These are phyloP conservation scores for Claviceps quebecensis DNA, from an alignment of 2,329 filamentous ascomycete genomes.

Conservation along the genomic window DNA sequence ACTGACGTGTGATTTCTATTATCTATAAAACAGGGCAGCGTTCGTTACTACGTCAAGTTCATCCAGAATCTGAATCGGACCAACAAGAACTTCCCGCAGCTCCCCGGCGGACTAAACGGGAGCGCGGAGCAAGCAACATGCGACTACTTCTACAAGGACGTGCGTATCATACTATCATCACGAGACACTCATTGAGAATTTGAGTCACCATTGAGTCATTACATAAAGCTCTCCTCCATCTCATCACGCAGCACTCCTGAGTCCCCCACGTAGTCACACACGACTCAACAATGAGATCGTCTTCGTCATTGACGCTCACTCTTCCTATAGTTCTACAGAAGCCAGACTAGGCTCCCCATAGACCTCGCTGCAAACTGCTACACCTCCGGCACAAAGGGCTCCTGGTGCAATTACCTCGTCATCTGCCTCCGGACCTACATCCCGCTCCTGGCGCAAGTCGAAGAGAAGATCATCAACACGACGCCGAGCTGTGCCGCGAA, in stretches of 20 bases:
- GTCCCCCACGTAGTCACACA: not conserved
- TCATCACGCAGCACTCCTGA: not conserved
- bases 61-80: not conserved
- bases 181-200: too few species aligned
- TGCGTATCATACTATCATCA: not conserved
- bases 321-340: not conserved
- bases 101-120: not conserved
- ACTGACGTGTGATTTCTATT: not conserved
- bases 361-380: not conserved
- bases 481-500: not conserved
- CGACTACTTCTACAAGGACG: not conserved
- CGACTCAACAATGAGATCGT: too few species aligned
- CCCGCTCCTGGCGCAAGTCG: not conserved
- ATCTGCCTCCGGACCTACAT: not conserved
- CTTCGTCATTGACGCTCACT: too few species aligned
- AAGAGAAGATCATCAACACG: not conserved
- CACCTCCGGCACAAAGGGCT: not conserved
- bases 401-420: slow-evolving; percentile 1
- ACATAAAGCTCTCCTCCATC: too few species aligned
- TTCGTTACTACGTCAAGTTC: not conserved
- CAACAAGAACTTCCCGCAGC: not conserved
- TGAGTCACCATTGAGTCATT: too few species aligned
- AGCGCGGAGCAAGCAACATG: not conserved
- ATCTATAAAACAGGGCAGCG: not conserved
- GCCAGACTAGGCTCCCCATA: not conserved